Conservation (phyloP, 768 basidiomycete species). For the Russula sp. region DNA sequence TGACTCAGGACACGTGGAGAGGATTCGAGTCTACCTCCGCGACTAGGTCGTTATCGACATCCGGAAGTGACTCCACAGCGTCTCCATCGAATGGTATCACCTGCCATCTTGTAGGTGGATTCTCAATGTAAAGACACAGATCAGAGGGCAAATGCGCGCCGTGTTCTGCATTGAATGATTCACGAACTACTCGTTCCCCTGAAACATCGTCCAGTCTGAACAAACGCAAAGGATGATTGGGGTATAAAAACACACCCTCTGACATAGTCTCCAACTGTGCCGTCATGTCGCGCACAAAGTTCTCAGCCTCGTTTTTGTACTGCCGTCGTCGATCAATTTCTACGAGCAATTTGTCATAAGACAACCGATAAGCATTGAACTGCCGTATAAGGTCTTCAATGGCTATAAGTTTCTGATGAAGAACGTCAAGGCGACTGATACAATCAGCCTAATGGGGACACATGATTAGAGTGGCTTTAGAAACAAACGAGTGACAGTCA, state of each 20-base stretch:
- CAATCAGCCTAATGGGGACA: slow-evolving; percentile 45
- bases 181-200: slow-evolving; percentile 69
- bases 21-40: slow-evolving; percentile 43
- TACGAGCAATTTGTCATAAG: slow-evolving; percentile 69
- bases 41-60: slow-evolving; percentile 58
- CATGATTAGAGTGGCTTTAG: slow-evolving; percentile 1
- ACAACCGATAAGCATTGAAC: slow-evolving; percentile 65
- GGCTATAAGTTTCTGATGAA: slow-evolving; percentile 60
- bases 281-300: slow-evolving; percentile 63
- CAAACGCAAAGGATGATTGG: slow-evolving; percentile 8
- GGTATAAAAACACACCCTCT: slow-evolving; percentile 47
- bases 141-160: slow-evolving; percentile 75
- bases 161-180: slow-evolving; percentile 68
- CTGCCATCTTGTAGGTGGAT: slow-evolving; percentile 71
- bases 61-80: slow-evolving; percentile 55
- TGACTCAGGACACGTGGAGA: background rate
- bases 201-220: slow-evolving; percentile 14
- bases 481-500: slow-evolving; percentile 2
- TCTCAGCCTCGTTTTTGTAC: slow-evolving; percentile 64
- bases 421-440: slow-evolving; percentile 49
- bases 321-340: slow-evolving; percentile 69
- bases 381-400: slow-evolving; percentile 63
- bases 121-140: slow-evolving; percentile 72
- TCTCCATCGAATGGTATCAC: slow-evolving; percentile 58
- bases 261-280: slow-evolving; percentile 61